phyloP scores from a whole-genome alignment of 2,329 filamentous ascomycete genomes.

The Nakataea oryzae region DNA sequence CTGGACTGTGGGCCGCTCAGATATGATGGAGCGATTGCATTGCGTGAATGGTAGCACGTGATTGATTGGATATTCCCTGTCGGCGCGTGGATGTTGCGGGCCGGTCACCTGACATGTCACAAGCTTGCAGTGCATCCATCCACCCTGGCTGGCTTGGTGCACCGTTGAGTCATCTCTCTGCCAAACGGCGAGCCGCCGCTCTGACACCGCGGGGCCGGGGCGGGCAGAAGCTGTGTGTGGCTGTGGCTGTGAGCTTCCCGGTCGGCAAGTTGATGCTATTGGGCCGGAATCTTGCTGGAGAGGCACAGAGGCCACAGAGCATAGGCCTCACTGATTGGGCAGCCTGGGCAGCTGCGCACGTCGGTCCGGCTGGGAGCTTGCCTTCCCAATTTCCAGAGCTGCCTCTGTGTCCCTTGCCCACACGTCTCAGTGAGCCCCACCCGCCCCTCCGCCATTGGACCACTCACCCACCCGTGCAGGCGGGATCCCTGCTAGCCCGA shows the following conservation, averaged over 20 bases:
- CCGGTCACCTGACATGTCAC: background rate
- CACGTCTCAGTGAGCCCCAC: slow-evolving; percentile 8
- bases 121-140: background rate
- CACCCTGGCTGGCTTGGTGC: too few relatives aligned
- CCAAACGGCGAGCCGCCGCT: background rate
- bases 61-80: background rate
- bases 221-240: background rate
- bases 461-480: slow-evolving; percentile 1
- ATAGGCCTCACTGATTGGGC: slow-evolving; percentile 2
- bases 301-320: background rate
- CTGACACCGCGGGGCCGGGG: too few relatives aligned
- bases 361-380: background rate
- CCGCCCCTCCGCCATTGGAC: slow-evolving; percentile 8
- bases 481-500: slow-evolving; percentile 9
- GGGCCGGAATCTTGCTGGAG: background rate
- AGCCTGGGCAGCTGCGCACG: background rate
- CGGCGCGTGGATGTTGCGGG: background rate
- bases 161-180: background rate
- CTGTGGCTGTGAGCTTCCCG: background rate
- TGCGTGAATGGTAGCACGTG: background rate
- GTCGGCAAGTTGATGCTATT: background rate
- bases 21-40: background rate
- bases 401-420: slow-evolving; percentile 4
- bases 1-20: background rate
- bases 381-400: slow-evolving; percentile 5